Evolutionary conservation across 75 land plant genomes (phyloP).

Genomic region (Cupressus sempervirens): DNA sequence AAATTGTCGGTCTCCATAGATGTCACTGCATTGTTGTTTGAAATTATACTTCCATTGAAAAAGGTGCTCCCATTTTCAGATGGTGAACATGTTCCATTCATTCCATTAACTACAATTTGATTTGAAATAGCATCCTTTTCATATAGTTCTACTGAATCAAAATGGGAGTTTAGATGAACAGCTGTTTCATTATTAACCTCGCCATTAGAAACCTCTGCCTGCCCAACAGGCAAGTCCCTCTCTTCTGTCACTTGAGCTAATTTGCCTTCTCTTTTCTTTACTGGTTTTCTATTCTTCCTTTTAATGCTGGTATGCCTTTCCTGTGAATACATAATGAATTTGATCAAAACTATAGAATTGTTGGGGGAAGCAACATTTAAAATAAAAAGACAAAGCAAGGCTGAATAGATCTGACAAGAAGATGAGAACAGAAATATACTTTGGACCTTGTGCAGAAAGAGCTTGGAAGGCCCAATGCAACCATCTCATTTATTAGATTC

Average conservation of each 20-base stretch:
- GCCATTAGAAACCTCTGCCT: slow-evolving; percentile 1
- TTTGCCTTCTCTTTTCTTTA: neutral
- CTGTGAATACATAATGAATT: neutral
- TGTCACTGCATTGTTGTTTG: neutral
- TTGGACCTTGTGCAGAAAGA: slow-evolving; percentile 62
- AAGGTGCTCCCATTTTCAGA: neutral
- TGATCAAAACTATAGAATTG: neutral
- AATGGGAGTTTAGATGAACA: neutral
- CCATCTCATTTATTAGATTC: slow-evolving; percentile 55
- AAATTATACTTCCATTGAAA: slow-evolving; percentile 1
- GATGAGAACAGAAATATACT: slow-evolving; percentile 13
- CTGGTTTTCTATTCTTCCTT: neutral
- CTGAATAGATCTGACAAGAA: neutral
- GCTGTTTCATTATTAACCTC: neutral
- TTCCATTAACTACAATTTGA: neutral
- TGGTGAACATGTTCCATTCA: neutral
- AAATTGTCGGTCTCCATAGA: slow-evolving; percentile 2
- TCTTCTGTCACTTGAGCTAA: neutral
- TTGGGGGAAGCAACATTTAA: neutral
- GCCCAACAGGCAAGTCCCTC: neutral
- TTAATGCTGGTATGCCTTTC: neutral
- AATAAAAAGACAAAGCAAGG: too few relatives aligned
- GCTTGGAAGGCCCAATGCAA: slow-evolving; percentile 67
- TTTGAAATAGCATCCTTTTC: neutral
- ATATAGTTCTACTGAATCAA: neutral